These are phyloP conservation scores for Irpex lacteus DNA, from an alignment of 1,284 basidiomycete genomes.

Conservation along the genomic window DNA sequence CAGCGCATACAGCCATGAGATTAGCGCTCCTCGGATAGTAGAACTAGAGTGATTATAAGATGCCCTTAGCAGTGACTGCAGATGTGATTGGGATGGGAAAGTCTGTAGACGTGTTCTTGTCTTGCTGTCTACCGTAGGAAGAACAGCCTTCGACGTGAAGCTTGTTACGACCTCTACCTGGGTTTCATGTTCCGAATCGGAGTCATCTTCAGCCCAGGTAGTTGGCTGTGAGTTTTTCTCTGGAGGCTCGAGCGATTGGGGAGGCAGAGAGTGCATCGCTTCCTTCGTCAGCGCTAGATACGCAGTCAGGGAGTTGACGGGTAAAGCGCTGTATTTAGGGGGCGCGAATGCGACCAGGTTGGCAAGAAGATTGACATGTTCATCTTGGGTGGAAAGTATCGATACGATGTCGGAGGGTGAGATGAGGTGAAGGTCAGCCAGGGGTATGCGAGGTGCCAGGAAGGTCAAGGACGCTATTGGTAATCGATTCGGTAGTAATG, in stretches of 20 bases:
- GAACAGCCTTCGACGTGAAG: constrained; percentile 28
- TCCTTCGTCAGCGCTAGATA: constrained; percentile 54
- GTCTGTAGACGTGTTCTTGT: constrained; percentile 54
- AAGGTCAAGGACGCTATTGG: constrained; percentile 48
- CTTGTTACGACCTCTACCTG: constrained; percentile 37
- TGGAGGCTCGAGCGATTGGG: constrained; percentile 47
- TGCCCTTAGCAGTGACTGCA: constrained; percentile 46
- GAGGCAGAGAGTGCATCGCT: constrained; percentile 54
- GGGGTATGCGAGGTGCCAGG: constrained; percentile 44
- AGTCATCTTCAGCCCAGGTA: constrained; percentile 32
- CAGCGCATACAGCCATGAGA: constrained; percentile 54
- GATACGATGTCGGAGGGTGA: constrained; percentile 25
- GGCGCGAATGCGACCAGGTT: constrained; percentile 63
- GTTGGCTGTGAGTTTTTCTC: constrained; percentile 20
- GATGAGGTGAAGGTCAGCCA: constrained; percentile 35
- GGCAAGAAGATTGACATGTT: constrained; percentile 57
- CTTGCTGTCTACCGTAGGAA: constrained; percentile 49
- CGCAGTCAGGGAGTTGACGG: constrained; percentile 41
- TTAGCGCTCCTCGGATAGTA: constrained; percentile 40
- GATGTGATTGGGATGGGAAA: constrained; percentile 46
- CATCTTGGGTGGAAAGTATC: constrained; percentile 29
- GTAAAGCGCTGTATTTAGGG: constrained; percentile 49
- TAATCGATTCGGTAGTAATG: constrained; percentile 66
- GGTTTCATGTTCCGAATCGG: constrained; percentile 37
- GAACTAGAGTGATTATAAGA: constrained; percentile 28